Conservation (phyloP, 192 early-diverging fungal species). For the Coemansia sp. region DNA sequence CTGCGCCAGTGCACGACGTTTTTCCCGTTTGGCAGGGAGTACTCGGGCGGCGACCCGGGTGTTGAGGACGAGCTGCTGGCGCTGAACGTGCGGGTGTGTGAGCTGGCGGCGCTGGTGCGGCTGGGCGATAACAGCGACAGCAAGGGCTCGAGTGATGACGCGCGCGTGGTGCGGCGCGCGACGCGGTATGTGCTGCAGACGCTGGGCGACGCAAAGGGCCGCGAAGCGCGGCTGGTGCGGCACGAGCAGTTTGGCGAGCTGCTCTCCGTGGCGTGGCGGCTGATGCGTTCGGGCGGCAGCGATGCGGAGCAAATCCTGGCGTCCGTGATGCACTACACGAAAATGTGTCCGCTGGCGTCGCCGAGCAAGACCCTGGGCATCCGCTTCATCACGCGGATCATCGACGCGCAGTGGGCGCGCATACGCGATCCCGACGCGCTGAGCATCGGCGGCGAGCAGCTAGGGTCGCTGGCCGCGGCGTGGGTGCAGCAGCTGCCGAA, state of each 20-base stretch:
- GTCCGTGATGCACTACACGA: conserved; percentile 26
- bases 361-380: conserved; percentile 40
- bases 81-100: conserved; percentile 32
- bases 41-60: conserved; percentile 41
- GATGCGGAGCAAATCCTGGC: conserved; percentile 25
- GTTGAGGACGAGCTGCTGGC: conserved; percentile 29
- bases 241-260: conserved; percentile 36
- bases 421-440: conserved; percentile 4
- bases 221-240: neutral
- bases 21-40: conserved; percentile 73
- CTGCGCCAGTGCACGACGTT: conserved; percentile 67
- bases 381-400: conserved; percentile 23
- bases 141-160: too few species aligned
- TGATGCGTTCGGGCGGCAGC: conserved; percentile 18
- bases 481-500: conserved; percentile 47
- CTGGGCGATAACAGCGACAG: conserved; percentile 4
- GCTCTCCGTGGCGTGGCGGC: conserved; percentile 33
- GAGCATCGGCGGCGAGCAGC: conserved; percentile 7
- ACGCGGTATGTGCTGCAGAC: conserved; percentile 17
- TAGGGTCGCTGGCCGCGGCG: conserved; percentile 6
- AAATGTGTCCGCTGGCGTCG: conserved; percentile 20
- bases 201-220: conserved; percentile 8
- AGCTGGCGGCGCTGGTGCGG: conserved; percentile 30
- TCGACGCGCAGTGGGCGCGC: conserved; percentile 33
- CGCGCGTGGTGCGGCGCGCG: conserved; percentile 11